phyloP scores from a whole-genome alignment of 1,139 yeast species.

The Diutina mesorugosa region DNA sequence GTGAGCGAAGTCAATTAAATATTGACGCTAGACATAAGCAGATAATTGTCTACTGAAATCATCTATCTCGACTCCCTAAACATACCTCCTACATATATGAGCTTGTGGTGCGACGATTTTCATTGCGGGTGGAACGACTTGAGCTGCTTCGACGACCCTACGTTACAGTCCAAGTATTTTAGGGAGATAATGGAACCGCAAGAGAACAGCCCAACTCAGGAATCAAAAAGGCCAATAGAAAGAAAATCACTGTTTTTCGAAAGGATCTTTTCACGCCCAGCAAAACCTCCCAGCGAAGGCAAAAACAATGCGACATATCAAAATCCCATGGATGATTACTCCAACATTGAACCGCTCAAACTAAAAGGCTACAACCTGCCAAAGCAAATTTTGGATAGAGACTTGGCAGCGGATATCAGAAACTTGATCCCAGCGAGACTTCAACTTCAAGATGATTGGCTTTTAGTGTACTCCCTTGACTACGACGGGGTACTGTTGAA shows the following conservation, averaged over 20 bases:
- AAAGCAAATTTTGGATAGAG: conserved; percentile 21
- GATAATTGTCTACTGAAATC: background rate
- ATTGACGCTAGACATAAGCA: background rate
- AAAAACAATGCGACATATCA: background rate
- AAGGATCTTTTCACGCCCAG: background rate
- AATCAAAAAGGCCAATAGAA: background rate
- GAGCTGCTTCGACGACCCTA: background rate
- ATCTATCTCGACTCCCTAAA: background rate
- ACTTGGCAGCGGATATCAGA: conserved; percentile 65
- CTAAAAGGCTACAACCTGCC: background rate
- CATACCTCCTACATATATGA: background rate
- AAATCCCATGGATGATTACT: background rate
- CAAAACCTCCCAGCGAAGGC: background rate
- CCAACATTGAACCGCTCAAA: background rate
- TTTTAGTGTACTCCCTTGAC: conserved; percentile 65
- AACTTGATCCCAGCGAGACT: conserved; percentile 62
- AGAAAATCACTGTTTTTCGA: background rate
- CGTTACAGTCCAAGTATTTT: background rate
- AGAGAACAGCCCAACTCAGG: background rate
- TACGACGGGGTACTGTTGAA: conserved; percentile 84
- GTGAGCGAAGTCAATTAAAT: background rate
- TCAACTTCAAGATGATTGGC: conserved; percentile 71
- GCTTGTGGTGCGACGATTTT: conserved; percentile 1
- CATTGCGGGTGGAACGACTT: conserved; percentile 1
- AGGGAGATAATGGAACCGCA: background rate